Conservation (phyloP, 78 protist species). For the Blattamonas nauphoetae region DNA sequence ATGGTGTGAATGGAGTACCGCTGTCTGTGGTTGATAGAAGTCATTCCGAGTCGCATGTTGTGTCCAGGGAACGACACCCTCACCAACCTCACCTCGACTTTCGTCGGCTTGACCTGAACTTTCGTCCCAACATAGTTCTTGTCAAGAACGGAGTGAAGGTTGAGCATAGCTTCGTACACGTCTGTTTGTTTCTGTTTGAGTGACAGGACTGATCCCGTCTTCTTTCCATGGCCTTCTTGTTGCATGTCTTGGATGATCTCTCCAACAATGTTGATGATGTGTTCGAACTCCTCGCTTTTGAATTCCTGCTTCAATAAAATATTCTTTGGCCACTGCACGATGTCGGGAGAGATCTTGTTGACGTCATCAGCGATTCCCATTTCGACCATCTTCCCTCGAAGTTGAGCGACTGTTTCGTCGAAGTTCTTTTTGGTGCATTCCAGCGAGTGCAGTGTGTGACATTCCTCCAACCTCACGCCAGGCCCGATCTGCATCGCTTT, state of each 20-base stretch:
- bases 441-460: background rate
- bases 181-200: background rate
- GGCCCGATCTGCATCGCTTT: background rate
- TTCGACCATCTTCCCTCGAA: background rate
- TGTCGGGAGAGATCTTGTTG: background rate
- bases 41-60: background rate
- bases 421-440: background rate
- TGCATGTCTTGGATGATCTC: background rate
- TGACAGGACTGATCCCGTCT: background rate
- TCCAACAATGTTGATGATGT: background rate
- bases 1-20: background rate
- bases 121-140: background rate
- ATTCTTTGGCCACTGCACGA: background rate
- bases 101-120: background rate
- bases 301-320: background rate
- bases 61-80: background rate
- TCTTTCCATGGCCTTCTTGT: background rate
- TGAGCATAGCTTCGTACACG: background rate
- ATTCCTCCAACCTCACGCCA: too few species aligned
- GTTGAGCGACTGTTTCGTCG: background rate
- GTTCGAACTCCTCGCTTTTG: background rate
- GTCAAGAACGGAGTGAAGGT: background rate
- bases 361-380: too few species aligned
- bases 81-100: background rate
- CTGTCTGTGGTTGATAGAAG: background rate